Conservation (phyloP, 1,284 basidiomycete species). For the Moesziomyces antarcticus region DNA sequence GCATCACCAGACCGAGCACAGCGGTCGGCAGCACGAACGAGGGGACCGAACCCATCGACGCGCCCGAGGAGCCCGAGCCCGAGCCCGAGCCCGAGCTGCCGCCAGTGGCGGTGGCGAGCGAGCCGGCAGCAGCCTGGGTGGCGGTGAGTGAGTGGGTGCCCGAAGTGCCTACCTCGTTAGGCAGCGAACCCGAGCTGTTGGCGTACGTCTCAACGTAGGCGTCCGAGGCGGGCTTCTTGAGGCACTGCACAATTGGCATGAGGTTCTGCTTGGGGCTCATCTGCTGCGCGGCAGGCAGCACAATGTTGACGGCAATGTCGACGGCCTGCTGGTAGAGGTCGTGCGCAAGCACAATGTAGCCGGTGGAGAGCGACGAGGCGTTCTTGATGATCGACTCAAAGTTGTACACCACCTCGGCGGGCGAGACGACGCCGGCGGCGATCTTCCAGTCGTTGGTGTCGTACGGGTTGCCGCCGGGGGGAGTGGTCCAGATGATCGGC, state of each 20-base stretch:
- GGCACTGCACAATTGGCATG: conserved; percentile 69
- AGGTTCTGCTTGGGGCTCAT: conserved; percentile 73
- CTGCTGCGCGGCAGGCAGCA: conserved; percentile 58
- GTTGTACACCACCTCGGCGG: conserved; percentile 50
- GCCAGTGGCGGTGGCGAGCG: conserved; percentile 13
- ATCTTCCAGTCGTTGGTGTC: conserved; percentile 65
- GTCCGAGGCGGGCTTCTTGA: conserved; percentile 50
- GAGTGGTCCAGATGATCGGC: conserved; percentile 66
- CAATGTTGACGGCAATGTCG: conserved; percentile 60
- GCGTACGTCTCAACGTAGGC: conserved; percentile 60
- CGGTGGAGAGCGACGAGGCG: conserved; percentile 74
- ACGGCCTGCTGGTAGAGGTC: conserved; percentile 66
- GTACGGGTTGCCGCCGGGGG: conserved; percentile 46
- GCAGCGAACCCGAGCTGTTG: conserved; percentile 50
- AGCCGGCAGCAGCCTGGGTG: conserved; percentile 25
- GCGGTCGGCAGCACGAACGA: conserved; percentile 27
- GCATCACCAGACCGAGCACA: conserved; percentile 28
- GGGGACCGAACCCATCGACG: conserved; percentile 13
- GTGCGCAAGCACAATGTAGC: conserved; percentile 81
- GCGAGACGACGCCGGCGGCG: conserved; percentile 55
- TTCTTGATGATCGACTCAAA: conserved; percentile 59
- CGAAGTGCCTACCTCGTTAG: conserved; percentile 38
- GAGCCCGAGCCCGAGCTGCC: conserved; percentile 11
- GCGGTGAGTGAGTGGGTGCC: conserved; percentile 37
- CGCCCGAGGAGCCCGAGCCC: conserved; percentile 10